Evolutionary conservation across 2,329 filamentous ascomycete genomes (phyloP), one percentile per base, ranked within the genome.

Genomic region (Chalaropsis thielavioides): DNA sequence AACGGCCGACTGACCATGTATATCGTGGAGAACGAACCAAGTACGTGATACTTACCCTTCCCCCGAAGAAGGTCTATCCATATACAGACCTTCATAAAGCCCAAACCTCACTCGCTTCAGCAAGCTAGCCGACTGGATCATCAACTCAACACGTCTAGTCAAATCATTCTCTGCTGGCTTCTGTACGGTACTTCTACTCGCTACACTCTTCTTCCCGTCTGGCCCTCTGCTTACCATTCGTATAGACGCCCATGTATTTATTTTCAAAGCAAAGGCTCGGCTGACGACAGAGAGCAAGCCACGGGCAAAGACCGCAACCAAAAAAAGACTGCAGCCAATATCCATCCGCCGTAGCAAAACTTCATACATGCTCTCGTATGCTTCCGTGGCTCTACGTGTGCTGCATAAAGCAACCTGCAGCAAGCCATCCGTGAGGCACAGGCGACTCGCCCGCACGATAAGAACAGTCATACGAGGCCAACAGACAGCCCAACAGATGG

Each of bases 321-420:
- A 31, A 17, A 35, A 31, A 17, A 10, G 17, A 17, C 24, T 10
- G 15, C 17, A 22, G 54, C 27, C 54, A 58, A 35, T 35, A 38
- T 38, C 17, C 54, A 38, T 38, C 17, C 54, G 17, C 27, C 15
- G 8, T 19, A 38, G 10, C 54, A 38, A 58, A 13, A 58, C 17
- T 17, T 3, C 54, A 38, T 38, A 38, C 54, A 31, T 31, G 5
- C 31, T 38, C 51, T 58, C 51, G 51, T 58, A 58, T 58, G 51
- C 15, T 58, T 58, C 51, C 24, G 51, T 35, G 27, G 10, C 27
- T 17, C 31, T 38, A 38, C n/a, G 51, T 58, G 27, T 58, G 51
- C 51, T 58, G 27, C 51, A 58, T 58, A 19, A 58, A 35, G 51
- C 51, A 58, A 13, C n/a, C 24, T 58, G 51, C 51, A 58, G 51